Evolutionary conservation across 2,329 filamentous ascomycete genomes (phyloP).

Genomic region (Rutstroemia sp.): DNA sequence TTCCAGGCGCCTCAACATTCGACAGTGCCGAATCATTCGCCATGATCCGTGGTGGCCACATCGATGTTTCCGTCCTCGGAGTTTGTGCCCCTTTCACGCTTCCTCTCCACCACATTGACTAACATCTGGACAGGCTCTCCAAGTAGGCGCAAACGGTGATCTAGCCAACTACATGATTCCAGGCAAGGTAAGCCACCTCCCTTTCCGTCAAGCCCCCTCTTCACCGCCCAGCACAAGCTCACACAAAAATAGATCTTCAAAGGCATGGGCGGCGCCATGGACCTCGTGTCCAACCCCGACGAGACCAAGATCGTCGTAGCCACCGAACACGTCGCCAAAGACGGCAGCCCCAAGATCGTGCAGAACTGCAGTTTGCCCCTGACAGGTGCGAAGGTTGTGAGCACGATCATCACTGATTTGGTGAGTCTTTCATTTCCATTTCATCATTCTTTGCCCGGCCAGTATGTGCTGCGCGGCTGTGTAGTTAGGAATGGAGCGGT

Average conservation of each 20-base stretch:
- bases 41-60: slow-evolving; percentile 79
- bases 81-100: not conserved
- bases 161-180: slow-evolving; percentile 86
- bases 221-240: not conserved
- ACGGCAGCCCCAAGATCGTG: slow-evolving; percentile 60
- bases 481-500: not conserved
- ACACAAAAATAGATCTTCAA: slow-evolving; percentile 45
- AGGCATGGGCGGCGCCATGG: slow-evolving; percentile 76
- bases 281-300: slow-evolving; percentile 62
- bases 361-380: slow-evolving; percentile 55
- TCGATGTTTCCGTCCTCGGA: slow-evolving; percentile 75
- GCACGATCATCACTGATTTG: slow-evolving; percentile 67
- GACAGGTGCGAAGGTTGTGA: slow-evolving; percentile 58
- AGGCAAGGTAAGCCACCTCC: slow-evolving; percentile 53
- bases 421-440: slow-evolving; percentile 34
- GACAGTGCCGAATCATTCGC: slow-evolving; percentile 75
- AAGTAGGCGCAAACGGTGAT: slow-evolving; percentile 71
- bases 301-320: slow-evolving; percentile 65
- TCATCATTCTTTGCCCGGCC: not conserved
- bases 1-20: slow-evolving; percentile 69
- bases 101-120: not conserved
- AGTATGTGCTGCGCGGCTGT: not conserved
- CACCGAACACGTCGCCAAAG: slow-evolving; percentile 62
- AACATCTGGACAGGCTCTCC: slow-evolving; percentile 30
- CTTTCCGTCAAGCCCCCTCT: not conserved